A percentile compares a stretch with the other conserved stretches of the same genome.
phyloP scores from a whole-genome alignment of 1,139 yeast species.

The Diutina sp. region DNA sequence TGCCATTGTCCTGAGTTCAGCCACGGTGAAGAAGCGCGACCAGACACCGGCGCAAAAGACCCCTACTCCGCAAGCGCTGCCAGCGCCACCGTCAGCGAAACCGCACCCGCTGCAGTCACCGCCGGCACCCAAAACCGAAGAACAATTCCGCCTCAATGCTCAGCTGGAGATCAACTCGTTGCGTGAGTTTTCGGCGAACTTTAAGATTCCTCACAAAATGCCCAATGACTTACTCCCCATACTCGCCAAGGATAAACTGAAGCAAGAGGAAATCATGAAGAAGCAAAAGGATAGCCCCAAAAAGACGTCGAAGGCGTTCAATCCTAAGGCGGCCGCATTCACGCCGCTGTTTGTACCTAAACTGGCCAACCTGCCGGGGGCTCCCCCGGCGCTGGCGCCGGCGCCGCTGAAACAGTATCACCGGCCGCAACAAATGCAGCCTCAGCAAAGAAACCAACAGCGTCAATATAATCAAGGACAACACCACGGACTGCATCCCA shows the following conservation, averaged over 20 bases:
- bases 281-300: constrained; percentile 13
- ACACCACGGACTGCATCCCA: background rate
- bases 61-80: background rate
- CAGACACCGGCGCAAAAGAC: constrained; percentile 11
- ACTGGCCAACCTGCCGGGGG: background rate
- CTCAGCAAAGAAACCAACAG: background rate
- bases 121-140: constrained; percentile 7
- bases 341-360: background rate
- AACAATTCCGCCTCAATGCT: constrained; percentile 36
- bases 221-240: constrained; percentile 73
- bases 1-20: constrained; percentile 53
- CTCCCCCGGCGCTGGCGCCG: background rate
- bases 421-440: background rate
- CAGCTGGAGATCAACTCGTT: constrained; percentile 69
- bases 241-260: constrained; percentile 51
- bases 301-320: background rate
- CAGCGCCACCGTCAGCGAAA: background rate
- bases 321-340: background rate
- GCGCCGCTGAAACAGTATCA: background rate
- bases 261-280: constrained; percentile 47
- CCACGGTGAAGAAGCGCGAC: constrained; percentile 5
- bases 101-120: constrained; percentile 2
- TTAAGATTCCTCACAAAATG: constrained; percentile 62
- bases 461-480: background rate
- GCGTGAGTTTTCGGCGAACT: constrained; percentile 70